Conservation (phyloP, 306 rosid species). For the Trifolium subterraneum region DNA sequence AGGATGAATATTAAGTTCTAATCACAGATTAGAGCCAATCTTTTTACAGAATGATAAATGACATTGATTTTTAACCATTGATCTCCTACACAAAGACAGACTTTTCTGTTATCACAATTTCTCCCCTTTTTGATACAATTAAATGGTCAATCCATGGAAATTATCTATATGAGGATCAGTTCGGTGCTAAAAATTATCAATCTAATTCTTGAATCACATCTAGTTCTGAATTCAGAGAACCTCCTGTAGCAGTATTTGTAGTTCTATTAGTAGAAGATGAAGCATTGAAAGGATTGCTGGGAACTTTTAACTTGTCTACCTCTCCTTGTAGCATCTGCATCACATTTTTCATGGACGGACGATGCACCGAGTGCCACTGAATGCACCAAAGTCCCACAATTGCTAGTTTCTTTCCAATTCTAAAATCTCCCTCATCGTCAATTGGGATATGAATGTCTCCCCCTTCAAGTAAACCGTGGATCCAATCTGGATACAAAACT, state of each 20-base stretch:
- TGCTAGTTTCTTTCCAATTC: conserved; percentile 6
- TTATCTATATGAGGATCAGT: no score
- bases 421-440: not conserved
- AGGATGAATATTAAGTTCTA: no score
- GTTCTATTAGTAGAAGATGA: not conserved
- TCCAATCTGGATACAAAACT: conserved; percentile 27
- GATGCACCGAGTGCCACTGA: conserved; percentile 7
- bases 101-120: no score
- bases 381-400: conserved; percentile 22
- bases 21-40: no score
- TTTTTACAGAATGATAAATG: no score
- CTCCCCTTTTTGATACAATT: no score
- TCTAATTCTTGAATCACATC: conserved; percentile 5
- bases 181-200: no score
- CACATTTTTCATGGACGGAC: conserved; percentile 15
- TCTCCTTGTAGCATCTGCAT: conserved; percentile 21
- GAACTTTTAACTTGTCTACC: conserved; percentile 8
- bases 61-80: no score
- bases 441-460: not conserved
- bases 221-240: not conserved
- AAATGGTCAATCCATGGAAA: no score
- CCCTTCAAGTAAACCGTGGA: conserved; percentile 12
- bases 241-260: not conserved
- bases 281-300: not conserved
- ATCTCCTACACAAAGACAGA: no score